Percentiles rank a stretch among this genome's conserved stretches.
phyloP scores from a whole-genome alignment of 176 grass and related monocot species.

The Paspalum vaginatum region DNA sequence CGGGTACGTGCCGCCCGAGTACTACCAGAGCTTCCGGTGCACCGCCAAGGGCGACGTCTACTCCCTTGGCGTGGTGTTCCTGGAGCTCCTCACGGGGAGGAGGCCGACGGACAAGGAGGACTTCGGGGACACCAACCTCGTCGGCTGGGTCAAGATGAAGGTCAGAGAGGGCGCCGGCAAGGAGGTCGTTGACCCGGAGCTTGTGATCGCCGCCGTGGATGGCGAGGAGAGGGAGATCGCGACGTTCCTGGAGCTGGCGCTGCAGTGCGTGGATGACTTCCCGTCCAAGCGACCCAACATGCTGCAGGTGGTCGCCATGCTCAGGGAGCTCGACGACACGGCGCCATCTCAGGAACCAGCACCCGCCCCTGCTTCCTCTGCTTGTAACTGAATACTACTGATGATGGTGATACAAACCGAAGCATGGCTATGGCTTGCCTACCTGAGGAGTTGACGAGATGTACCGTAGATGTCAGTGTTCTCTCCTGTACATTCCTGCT shows the following conservation, averaged over 20 bases:
- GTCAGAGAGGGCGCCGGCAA: conserved; percentile 57
- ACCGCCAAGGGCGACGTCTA: conserved; percentile 91
- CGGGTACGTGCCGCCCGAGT: conserved; percentile 92
- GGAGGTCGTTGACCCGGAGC: conserved; percentile 79
- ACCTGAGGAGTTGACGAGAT: neutral
- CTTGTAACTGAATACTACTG: neutral
- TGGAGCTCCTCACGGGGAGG: conserved; percentile 79
- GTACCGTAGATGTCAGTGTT: neutral
- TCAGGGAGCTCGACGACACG: conserved; percentile 63
- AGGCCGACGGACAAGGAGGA: conserved; percentile 94
- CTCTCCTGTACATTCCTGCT: neutral
- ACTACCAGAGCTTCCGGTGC: conserved; percentile 99
- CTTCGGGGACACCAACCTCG: conserved; percentile 92
- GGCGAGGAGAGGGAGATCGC: conserved; percentile 62
- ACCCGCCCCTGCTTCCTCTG: neutral
- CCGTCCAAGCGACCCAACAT: conserved; percentile 91
- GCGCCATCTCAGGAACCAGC: neutral
- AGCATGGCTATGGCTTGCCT: too few species aligned
- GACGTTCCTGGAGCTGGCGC: conserved; percentile 74
- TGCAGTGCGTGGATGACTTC: conserved; percentile 94
- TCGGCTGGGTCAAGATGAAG: conserved; percentile 97
- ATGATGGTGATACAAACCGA: neutral
- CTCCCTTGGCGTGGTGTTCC: conserved; percentile 90
- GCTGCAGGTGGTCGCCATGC: conserved; percentile 77
- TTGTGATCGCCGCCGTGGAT: conserved; percentile 9